These are phyloP conservation scores for Backusella circina DNA, from an alignment of 192 early-diverging fungal species.

Conservation along the genomic window DNA sequence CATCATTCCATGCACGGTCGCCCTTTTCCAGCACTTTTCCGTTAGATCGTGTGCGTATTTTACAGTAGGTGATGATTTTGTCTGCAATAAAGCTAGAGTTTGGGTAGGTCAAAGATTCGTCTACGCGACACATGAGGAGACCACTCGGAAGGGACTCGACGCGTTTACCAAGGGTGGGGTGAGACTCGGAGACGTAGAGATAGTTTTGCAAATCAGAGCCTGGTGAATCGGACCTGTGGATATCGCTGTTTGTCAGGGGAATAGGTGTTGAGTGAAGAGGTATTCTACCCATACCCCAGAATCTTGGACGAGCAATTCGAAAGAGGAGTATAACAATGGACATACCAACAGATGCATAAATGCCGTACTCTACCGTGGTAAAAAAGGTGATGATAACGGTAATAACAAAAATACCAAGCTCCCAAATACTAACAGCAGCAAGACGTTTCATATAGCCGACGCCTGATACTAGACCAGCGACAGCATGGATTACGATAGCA, in stretches of 20 bases:
- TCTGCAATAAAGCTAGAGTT: conserved; percentile 59
- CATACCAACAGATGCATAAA: conserved; percentile 70
- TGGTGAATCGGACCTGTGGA: neutral
- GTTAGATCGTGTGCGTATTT: conserved; percentile 13
- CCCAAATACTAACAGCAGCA: conserved; percentile 47
- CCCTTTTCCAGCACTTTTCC: conserved; percentile 9
- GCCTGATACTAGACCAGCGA: conserved; percentile 69
- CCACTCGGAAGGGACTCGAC: conserved; percentile 44
- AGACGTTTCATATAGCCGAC: conserved; percentile 52
- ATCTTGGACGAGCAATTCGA: conserved; percentile 69
- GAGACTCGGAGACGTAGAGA: conserved; percentile 6
- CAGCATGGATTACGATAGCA: conserved; percentile 72
- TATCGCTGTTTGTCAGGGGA: neutral
- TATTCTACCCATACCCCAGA: conserved; percentile 42
- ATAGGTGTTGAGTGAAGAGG: neutral
- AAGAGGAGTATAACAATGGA: conserved; percentile 71
- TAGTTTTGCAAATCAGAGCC: neutral
- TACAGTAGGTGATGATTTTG: conserved; percentile 41
- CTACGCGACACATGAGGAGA: conserved; percentile 65
- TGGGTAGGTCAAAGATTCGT: conserved; percentile 70
- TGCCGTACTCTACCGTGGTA: conserved; percentile 58
- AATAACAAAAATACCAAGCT: conserved; percentile 50
- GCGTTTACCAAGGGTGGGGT: conserved; percentile 14
- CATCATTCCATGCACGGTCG: conserved; percentile 31
- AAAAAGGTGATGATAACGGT: conserved; percentile 60